Evolutionary conservation across 2,329 filamentous ascomycete genomes (phyloP).

Genomic region (Arthrinium phaeospermum): DNA sequence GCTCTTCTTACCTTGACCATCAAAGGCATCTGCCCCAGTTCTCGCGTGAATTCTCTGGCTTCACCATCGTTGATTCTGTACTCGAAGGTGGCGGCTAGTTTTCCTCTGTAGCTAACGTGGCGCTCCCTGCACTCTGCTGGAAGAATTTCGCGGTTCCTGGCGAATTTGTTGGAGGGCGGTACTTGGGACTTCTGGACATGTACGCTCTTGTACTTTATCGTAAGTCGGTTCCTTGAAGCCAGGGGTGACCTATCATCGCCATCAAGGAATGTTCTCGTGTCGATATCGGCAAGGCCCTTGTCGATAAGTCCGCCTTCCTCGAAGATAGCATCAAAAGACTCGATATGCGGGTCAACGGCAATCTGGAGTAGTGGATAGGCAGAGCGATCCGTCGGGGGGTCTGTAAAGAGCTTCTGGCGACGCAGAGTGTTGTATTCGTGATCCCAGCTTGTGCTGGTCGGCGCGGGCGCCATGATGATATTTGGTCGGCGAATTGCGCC

Average conservation of each 20-base stretch:
- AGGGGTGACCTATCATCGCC: slow-evolving; percentile 69
- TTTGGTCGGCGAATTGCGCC: slow-evolving; percentile 2
- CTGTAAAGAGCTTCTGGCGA: slow-evolving; percentile 85
- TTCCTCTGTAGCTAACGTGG: slow-evolving; percentile 88
- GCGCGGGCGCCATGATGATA: slow-evolving; percentile 57
- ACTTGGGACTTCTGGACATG: slow-evolving; percentile 82
- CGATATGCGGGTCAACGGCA: slow-evolving; percentile 89
- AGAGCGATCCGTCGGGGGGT: slow-evolving; percentile 84
- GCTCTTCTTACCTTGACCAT: slow-evolving; percentile 70
- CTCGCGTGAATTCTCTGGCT: slow-evolving; percentile 79
- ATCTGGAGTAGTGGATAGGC: slow-evolving; percentile 86
- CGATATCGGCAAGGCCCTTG: slow-evolving; percentile 85
- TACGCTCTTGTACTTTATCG: slow-evolving; percentile 79
- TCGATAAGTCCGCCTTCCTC: slow-evolving; percentile 73
- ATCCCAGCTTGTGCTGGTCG: slow-evolving; percentile 77
- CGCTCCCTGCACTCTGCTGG: slow-evolving; percentile 94
- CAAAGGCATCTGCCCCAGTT: slow-evolving; percentile 87
- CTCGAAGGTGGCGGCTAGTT: slow-evolving; percentile 81
- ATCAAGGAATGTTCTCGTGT: slow-evolving; percentile 85
- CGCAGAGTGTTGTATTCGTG: slow-evolving; percentile 85
- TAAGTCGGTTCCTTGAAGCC: slow-evolving; percentile 73
- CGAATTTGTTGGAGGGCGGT: slow-evolving; percentile 82
- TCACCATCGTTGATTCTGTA: slow-evolving; percentile 88
- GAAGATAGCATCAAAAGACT: slow-evolving; percentile 94
- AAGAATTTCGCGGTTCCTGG: slow-evolving; percentile 83